These are phyloP conservation scores for Halophytophthora batemanensis DNA, from an alignment of 352 stramenopile genomes.

Conservation along the genomic window DNA sequence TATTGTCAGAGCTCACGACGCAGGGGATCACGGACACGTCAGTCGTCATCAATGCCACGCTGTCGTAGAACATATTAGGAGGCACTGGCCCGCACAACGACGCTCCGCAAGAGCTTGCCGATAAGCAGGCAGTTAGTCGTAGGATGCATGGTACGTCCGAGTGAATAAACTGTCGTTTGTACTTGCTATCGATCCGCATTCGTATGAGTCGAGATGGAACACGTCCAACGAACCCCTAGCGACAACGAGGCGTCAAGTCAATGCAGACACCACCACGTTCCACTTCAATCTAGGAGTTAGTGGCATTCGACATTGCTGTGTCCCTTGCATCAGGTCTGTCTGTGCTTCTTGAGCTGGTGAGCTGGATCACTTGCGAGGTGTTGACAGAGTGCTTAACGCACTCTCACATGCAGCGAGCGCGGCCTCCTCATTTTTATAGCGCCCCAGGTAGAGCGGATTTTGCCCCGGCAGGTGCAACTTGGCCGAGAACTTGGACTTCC, in stretches of 20 bases:
- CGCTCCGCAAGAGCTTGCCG: no score
- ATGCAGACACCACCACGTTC: no score
- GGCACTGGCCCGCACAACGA: no score
- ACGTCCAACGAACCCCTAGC: no score
- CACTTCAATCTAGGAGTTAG: background rate
- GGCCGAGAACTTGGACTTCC: conserved; percentile 55
- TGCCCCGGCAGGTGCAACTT: conserved; percentile 57
- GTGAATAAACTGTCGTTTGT: no score
- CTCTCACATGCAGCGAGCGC: conserved; percentile 57
- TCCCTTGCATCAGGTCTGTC: no score
- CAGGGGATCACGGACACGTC: conserved; percentile 29
- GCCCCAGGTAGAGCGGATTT: conserved; percentile 65
- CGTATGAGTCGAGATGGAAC: no score
- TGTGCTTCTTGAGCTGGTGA: background rate
- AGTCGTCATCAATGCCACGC: conserved; percentile 39
- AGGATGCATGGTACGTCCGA: no score
- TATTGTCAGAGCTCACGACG: conserved; percentile 26
- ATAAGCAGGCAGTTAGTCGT: no score
- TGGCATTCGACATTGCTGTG: no score
- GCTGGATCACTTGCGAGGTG: conserved; percentile 42
- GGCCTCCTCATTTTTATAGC: conserved; percentile 63
- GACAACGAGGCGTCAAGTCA: no score
- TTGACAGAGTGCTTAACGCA: conserved; percentile 51
- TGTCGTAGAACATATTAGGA: conserved; percentile 9
- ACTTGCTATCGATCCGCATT: no score